Percentiles rank a stretch among this genome's conserved stretches.
Evolutionary conservation across 2,329 filamentous ascomycete genomes (phyloP).

Genomic region (Zalaria obscura): DNA sequence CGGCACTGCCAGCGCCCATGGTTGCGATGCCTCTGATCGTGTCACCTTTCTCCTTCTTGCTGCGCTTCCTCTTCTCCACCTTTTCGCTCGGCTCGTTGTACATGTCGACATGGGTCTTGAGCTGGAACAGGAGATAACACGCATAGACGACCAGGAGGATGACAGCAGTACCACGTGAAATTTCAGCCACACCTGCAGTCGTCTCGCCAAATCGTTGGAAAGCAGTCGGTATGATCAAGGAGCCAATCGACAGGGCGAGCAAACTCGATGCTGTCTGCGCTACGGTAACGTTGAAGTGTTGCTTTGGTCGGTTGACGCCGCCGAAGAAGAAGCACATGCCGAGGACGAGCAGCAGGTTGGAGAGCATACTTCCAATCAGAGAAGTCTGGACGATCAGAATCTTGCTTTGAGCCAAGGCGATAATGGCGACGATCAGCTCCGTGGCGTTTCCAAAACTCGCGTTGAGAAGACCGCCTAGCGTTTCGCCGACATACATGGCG

Average conservation of each 20-base stretch:
- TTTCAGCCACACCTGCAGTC: slow-evolving; percentile 17
- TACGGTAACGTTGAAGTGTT: slow-evolving; percentile 84
- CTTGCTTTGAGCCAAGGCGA: slow-evolving; percentile 61
- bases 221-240: slow-evolving; percentile 79
- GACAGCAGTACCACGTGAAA: slow-evolving; percentile 61
- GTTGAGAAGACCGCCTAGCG: slow-evolving; percentile 76
- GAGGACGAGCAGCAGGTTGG: slow-evolving; percentile 76
- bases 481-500: slow-evolving; percentile 63
- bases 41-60: slow-evolving; percentile 35
- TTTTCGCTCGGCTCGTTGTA: slow-evolving; percentile 74
- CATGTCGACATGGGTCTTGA: slow-evolving; percentile 67
- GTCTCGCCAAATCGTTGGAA: slow-evolving; percentile 45
- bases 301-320: slow-evolving; percentile 62
- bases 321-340: slow-evolving; percentile 90
- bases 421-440: slow-evolving; percentile 51
- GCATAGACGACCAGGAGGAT: slow-evolving; percentile 75
- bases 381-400: slow-evolving; percentile 85
- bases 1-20: slow-evolving; percentile 38
- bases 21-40: slow-evolving; percentile 34
- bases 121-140: slow-evolving; percentile 78
- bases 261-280: slow-evolving; percentile 79
- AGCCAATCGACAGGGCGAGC: slow-evolving; percentile 63
- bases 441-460: slow-evolving; percentile 64
- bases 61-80: slow-evolving; percentile 42
- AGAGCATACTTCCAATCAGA: slow-evolving; percentile 79